Conservation (phyloP, 805 yeast species). For the Candida incommunis region DNA sequence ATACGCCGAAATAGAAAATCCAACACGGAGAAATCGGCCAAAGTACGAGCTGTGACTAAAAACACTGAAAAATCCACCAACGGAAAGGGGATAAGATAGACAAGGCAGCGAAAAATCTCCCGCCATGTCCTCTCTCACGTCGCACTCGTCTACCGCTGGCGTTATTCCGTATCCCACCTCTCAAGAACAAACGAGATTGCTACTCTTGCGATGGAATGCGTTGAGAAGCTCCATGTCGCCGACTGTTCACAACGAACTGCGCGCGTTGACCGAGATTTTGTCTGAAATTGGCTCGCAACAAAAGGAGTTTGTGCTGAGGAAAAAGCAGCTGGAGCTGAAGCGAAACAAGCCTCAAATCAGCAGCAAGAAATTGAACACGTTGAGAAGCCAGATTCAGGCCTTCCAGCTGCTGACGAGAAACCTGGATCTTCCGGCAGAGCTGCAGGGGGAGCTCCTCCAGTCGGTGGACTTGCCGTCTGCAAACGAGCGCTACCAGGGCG, state of each 20-base stretch:
- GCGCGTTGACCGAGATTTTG: constrained; percentile 17
- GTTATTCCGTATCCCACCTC: constrained; percentile 15
- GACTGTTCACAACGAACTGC: constrained; percentile 17
- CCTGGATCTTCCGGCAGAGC: constrained; percentile 38
- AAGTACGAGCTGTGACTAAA: too few relatives aligned
- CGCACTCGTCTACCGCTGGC: too few relatives aligned
- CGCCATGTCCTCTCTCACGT: too few relatives aligned
- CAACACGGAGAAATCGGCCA: too few relatives aligned
- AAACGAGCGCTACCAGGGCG: constrained; percentile 2
- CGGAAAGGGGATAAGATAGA: too few relatives aligned
- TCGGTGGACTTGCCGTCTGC: constrained; percentile 6
- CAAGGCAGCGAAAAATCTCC: too few relatives aligned
- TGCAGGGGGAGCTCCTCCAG: constrained; percentile 28
- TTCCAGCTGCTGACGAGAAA: constrained; percentile 46
- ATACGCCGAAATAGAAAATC: too few relatives aligned
- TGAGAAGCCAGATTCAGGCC: constrained; percentile 60
- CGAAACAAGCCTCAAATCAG: constrained; percentile 3
- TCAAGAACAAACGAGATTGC: constrained; percentile 21
- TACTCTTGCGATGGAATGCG: constrained; percentile 23
- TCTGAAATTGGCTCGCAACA: constrained; percentile 16
- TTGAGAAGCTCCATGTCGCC: constrained; percentile 15
- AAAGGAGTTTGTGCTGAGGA: constrained; percentile 13
- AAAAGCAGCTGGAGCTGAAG: constrained; percentile 8
- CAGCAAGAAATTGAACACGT: constrained; percentile 28
- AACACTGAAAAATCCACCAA: too few relatives aligned